These are phyloP conservation scores for Backusella parvicylindrica DNA, from an alignment of 192 early-diverging fungal genomes.

Conservation along the genomic window DNA sequence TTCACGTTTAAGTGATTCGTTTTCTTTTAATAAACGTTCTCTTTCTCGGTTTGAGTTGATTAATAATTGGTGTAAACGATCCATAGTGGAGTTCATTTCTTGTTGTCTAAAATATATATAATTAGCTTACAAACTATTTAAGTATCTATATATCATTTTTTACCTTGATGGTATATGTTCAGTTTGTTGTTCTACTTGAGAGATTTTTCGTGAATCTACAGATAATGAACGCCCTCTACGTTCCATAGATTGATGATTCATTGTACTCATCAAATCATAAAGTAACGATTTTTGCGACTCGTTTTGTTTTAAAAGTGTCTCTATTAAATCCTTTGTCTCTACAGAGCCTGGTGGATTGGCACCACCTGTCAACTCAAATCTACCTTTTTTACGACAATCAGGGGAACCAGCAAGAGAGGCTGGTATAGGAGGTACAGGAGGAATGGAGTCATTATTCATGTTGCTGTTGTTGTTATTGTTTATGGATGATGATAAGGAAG, in stretches of 20 bases:
- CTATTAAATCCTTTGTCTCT: conserved; percentile 32
- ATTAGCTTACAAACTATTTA: no score
- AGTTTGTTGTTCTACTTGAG: not conserved
- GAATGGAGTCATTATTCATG: not conserved
- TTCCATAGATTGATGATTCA: not conserved
- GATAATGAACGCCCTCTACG: conserved; percentile 4
- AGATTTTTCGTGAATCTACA: not conserved
- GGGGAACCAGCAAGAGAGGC: not conserved
- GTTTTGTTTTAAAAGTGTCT: conserved; percentile 45
- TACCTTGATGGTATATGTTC: not conserved
- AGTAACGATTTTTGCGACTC: conserved; percentile 43
- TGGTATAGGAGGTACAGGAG: not conserved
- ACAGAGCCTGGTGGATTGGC: not conserved
- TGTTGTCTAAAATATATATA: not conserved
- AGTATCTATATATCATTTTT: no score
- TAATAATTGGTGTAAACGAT: conserved; percentile 9
- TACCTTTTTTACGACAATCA: conserved; percentile 28
- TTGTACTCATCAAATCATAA: conserved; percentile 22
- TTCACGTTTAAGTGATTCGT: conserved; percentile 5
- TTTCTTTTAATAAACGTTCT: conserved; percentile 8
- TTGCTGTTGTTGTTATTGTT: no score
- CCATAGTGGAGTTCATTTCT: not conserved
- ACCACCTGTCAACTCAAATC: conserved; percentile 28
- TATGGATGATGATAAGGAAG: not conserved
- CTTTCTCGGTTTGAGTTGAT: conserved; percentile 6